phyloP scores from a whole-genome alignment of 129 eudicot species.

The Artemisia argyi region DNA sequence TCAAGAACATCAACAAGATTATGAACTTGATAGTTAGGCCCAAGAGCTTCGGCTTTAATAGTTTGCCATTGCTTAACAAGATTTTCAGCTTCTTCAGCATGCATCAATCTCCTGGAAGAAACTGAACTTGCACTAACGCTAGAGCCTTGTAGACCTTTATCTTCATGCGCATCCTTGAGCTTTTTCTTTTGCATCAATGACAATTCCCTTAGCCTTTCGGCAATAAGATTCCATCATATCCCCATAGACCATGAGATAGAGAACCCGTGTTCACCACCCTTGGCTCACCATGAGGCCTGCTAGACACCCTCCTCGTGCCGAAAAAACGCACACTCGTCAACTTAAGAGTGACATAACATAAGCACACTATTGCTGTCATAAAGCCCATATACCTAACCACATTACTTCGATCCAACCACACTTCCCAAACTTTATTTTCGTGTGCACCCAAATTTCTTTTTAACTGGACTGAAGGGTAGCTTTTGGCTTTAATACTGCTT shows the following conservation, averaged over 20 bases:
- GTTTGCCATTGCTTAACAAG: conserved; percentile 94
- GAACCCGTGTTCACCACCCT: conserved; percentile 41
- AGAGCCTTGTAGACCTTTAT: conserved; percentile 38
- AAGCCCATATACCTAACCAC: conserved; percentile 43
- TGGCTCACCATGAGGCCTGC: conserved; percentile 35
- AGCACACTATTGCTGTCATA: conserved; percentile 53
- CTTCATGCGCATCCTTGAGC: conserved; percentile 31
- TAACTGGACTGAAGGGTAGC: conserved; percentile 54
- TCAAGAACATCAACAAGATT: conserved; percentile 78
- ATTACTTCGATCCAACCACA: conserved; percentile 47
- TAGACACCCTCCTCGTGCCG: conserved; percentile 42
- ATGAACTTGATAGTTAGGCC: conserved; percentile 63
- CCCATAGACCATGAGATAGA: conserved; percentile 37
- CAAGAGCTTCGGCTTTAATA: conserved; percentile 91
- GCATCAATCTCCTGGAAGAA: conserved; percentile 61
- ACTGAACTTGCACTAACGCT: conserved; percentile 31
- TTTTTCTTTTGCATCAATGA: conserved; percentile 41
- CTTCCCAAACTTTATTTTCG: conserved; percentile 46
- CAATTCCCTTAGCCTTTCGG: conserved; percentile 37
- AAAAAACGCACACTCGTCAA: conserved; percentile 41
- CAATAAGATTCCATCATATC: conserved; percentile 43
- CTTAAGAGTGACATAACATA: conserved; percentile 49
- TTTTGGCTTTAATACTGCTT: conserved; percentile 42
- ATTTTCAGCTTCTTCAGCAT: conserved; percentile 82
- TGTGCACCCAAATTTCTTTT: conserved; percentile 68